Evolutionary conservation across 2,329 filamentous ascomycete genomes (phyloP).

Genomic region (Venturia oleaginea): DNA sequence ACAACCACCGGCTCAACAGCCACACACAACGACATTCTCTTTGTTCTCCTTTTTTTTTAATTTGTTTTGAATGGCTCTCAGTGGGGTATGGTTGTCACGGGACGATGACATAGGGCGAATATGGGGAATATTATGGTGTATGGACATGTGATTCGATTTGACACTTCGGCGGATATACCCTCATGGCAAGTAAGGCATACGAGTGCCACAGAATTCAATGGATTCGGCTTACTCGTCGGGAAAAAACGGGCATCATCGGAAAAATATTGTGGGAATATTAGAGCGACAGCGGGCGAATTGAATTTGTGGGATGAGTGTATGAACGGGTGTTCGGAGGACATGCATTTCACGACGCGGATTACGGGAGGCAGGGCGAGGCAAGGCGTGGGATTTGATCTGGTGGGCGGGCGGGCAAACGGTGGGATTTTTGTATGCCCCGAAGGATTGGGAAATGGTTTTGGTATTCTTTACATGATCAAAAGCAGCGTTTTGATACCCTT

Average conservation of each 20-base stretch:
- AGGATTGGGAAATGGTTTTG: too few relatives aligned
- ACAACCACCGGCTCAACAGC: neutral
- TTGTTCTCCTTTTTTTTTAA: neutral
- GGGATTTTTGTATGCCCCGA: neutral
- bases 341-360: neutral
- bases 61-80: neutral
- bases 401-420: neutral
- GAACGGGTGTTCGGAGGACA: neutral
- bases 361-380: neutral
- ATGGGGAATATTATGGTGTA: neutral
- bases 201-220: constrained; percentile 3
- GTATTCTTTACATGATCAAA: too few relatives aligned
- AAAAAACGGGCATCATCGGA: neutral
- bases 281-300: neutral
- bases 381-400: neutral
- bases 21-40: neutral
- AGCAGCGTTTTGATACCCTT: too few relatives aligned
- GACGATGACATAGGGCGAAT: neutral
- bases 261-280: neutral
- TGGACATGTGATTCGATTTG: neutral
- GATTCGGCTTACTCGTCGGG: neutral
- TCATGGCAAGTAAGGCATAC: constrained; percentile 6
- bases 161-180: constrained; percentile 4
- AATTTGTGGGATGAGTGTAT: neutral
- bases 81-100: neutral